Evolutionary conservation across 495 filamentous ascomycete genomes (phyloP).

Genomic region (Tuber microsphaerosporum): DNA sequence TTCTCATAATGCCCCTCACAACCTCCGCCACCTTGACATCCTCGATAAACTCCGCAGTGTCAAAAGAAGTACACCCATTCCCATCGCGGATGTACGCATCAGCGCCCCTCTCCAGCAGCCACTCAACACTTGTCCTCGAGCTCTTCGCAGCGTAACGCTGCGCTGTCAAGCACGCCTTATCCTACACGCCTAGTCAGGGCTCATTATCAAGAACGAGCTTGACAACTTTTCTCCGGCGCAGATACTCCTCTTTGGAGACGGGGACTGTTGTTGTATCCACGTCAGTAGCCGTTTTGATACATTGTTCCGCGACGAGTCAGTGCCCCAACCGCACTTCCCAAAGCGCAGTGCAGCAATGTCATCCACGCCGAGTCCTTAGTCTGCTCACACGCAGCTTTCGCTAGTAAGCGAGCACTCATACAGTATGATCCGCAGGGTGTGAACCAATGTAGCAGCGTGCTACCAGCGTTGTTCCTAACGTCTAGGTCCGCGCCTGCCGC

Average conservation of each 20-base stretch:
- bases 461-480: background rate
- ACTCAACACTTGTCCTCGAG: background rate
- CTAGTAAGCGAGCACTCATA: background rate
- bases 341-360: background rate
- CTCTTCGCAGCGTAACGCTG: constrained; percentile 5
- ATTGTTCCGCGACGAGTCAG: background rate
- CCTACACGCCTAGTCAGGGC: background rate
- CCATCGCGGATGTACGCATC: background rate
- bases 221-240: constrained; percentile 1
- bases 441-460: background rate
- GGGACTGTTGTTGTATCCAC: background rate
- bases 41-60: background rate
- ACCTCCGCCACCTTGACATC: background rate
- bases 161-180: constrained; percentile 4
- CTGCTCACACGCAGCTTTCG: background rate
- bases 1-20: background rate
- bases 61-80: background rate
- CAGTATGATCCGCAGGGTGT: background rate
- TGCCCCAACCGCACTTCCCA: background rate
- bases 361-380: background rate
- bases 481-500: background rate
- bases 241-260: background rate
- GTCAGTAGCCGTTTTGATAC: background rate
- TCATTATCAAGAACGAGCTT: background rate
- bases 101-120: constrained; percentile 5